Conservation (phyloP, 331 rosid genomes). For the Quercus lobata region DNA sequence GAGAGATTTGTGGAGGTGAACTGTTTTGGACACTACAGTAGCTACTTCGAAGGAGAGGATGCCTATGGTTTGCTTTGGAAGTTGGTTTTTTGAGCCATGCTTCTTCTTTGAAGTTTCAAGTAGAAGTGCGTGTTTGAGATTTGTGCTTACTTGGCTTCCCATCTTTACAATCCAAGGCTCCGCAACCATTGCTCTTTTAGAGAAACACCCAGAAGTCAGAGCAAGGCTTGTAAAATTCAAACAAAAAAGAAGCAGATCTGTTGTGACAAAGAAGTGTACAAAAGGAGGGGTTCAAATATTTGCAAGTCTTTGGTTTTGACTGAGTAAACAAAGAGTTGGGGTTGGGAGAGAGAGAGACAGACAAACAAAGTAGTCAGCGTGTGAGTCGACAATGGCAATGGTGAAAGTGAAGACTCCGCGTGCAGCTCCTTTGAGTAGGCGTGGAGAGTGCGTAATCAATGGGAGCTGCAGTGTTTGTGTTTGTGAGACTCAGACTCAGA, state of each 20-base stretch:
- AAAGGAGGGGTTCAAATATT: too few species aligned
- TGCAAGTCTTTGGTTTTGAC: neutral
- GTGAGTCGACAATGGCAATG: neutral
- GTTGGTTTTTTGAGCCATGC: conserved; percentile 26
- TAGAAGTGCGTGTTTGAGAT: conserved; percentile 80
- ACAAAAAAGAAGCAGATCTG: neutral
- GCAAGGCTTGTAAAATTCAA: neutral
- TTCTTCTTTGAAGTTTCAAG: conserved; percentile 55
- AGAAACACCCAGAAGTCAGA: neutral
- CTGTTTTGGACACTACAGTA: conserved; percentile 78
- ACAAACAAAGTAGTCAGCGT: too few species aligned
- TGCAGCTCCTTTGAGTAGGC: conserved; percentile 43
- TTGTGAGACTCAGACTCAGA: too few species aligned
- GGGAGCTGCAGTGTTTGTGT: conserved; percentile 18
- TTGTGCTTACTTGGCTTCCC: conserved; percentile 89
- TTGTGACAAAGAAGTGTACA: too few species aligned
- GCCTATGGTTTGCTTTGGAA: conserved; percentile 45
- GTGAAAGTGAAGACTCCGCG: conserved; percentile 2
- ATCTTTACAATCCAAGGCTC: conserved; percentile 95
- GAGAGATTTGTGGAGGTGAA: conserved; percentile 74
- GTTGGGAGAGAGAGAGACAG: conserved; percentile 1
- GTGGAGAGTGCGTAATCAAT: conserved; percentile 29
- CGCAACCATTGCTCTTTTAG: conserved; percentile 69
- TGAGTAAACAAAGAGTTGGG: conserved; percentile 5
- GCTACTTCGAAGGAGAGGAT: conserved; percentile 98